These are phyloP conservation scores for Suhomyces ambrosiae DNA, from an alignment of 1,139 yeast genomes.

Conservation along the genomic window DNA sequence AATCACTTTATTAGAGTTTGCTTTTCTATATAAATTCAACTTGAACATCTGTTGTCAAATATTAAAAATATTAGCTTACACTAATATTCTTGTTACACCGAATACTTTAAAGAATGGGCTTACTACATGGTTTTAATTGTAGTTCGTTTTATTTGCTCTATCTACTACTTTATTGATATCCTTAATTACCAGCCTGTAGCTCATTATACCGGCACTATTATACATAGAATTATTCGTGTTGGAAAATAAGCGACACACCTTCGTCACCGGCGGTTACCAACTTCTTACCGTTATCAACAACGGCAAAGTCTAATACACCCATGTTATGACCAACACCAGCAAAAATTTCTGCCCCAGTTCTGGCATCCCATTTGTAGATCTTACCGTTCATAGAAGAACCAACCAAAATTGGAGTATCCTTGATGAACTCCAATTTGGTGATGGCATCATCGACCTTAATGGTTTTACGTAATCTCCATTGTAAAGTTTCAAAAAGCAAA, in stretches of 20 bases:
- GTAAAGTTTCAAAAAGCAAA: conserved; percentile 74
- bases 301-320: conserved; percentile 85
- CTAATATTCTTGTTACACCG: too few species aligned
- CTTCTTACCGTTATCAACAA: conserved; percentile 61
- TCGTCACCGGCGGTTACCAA: conserved; percentile 97
- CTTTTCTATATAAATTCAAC: too few species aligned
- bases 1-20: too few species aligned
- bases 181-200: not conserved
- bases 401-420: conserved; percentile 56
- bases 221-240: conserved; percentile 15
- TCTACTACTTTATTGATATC: not conserved
- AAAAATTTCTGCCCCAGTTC: conserved; percentile 76
- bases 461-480: conserved; percentile 82
- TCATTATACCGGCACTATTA: conserved; percentile 3
- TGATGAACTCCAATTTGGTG: conserved; percentile 73
- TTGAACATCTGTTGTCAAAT: too few species aligned
- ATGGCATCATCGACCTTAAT: conserved; percentile 77
- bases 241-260: conserved; percentile 83
- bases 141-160: too few species aligned
- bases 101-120: too few species aligned
- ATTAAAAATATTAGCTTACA: too few species aligned
- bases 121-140: too few species aligned
- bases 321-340: conserved; percentile 89
- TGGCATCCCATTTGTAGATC: conserved; percentile 84
- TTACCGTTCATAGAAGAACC: conserved; percentile 85